These are phyloP conservation scores for Pseudogymnoascus sp. DNA, from an alignment of 2,329 filamentous ascomycete genomes.

Conservation along the genomic window DNA sequence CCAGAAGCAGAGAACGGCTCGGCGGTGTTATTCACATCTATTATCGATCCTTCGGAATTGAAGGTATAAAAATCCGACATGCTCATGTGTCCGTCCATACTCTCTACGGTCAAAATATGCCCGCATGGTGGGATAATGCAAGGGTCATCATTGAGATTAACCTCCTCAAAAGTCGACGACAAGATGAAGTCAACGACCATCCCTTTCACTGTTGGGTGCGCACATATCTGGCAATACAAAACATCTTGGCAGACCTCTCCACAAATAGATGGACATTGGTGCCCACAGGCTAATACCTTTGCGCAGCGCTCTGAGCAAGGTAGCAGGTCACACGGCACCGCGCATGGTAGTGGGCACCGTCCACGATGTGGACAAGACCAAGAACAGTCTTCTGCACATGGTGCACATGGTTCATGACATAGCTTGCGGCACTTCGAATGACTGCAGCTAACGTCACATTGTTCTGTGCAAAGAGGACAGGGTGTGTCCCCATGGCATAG, in stretches of 20 bases:
- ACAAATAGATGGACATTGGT: slow-evolving; percentile 57
- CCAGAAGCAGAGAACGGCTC: slow-evolving; percentile 42
- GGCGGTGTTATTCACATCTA: slow-evolving; percentile 29
- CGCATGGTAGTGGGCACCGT: slow-evolving; percentile 41
- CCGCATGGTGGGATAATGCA: slow-evolving; percentile 55
- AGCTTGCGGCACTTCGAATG: slow-evolving; percentile 47
- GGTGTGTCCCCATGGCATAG: slow-evolving; percentile 42
- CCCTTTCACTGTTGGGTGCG: slow-evolving; percentile 34
- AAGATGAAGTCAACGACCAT: slow-evolving; percentile 49
- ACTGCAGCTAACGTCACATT: slow-evolving; percentile 48
- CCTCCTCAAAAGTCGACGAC: slow-evolving; percentile 45
- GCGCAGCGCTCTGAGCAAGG: slow-evolving; percentile 56
- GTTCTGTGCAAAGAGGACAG: slow-evolving; percentile 40
- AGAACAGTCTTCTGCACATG: slow-evolving; percentile 49
- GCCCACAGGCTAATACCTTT: slow-evolving; percentile 46
- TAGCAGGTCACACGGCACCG: slow-evolving; percentile 57
- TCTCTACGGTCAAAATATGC: slow-evolving; percentile 52
- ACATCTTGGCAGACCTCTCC: slow-evolving; percentile 51
- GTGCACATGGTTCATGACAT: slow-evolving; percentile 53
- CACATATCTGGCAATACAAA: slow-evolving; percentile 50
- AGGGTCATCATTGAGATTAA: slow-evolving; percentile 51
- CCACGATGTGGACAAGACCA: slow-evolving; percentile 47
- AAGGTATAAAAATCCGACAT: slow-evolving; percentile 43
- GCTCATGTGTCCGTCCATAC: slow-evolving; percentile 52
- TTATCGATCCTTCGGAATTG: slow-evolving; percentile 29